Evolutionary conservation across 2,329 filamentous ascomycete species (phyloP), one percentile per base, ranked within the genome.

Genomic region (Lasiodiplodia citricola): DNA sequence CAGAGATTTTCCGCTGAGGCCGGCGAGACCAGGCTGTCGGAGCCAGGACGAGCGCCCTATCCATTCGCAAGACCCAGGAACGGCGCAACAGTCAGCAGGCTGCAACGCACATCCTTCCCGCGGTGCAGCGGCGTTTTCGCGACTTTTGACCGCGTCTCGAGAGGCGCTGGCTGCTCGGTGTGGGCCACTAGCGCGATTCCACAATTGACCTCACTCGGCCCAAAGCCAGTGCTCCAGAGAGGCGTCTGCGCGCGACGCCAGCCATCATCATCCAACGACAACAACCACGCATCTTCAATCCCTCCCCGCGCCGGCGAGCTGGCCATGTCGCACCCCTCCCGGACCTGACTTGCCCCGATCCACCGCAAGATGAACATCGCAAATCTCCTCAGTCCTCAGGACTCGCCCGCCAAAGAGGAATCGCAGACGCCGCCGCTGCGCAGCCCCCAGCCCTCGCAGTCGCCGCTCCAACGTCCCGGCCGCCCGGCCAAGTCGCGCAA

Each of bases 311-410:
- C 18, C 21, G 38, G 41, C 58, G 16, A 51, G 58, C 58, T 62
- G 58, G 58, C 58, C 23, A 62, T 62, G 58, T 62, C 58, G 58
- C 58, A 50, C 41, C 41, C 58, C 41, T 50, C 25, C 58, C 58
- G 41, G 23, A 50, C 25, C 58, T 62, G 58, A 62, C n/a, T 38
- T n/a, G 16, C 55, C 11, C 55, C 31, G 11, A 11, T n/a, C 55
- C 35, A 5, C 55, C 3, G 4, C 54, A 31, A 23, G 54, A 85
- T 85, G 83, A 81, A 85, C 73, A 85, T 85, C 79, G 83, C 83
- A 73, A 82, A 81, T 57, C 77, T 85, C 64, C 74, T 85, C 64
- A 84, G 82, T 74, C 83, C 83, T 50, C 81, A 82, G 70, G 81
- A 84, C 69, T 80, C 80, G 73, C 76, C 81, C 64, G 75, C 78